Percentiles rank a stretch among this genome's conserved stretches.
phyloP scores from a whole-genome alignment of 164 flowering plant species.

The Macadamia integrifolia region DNA sequence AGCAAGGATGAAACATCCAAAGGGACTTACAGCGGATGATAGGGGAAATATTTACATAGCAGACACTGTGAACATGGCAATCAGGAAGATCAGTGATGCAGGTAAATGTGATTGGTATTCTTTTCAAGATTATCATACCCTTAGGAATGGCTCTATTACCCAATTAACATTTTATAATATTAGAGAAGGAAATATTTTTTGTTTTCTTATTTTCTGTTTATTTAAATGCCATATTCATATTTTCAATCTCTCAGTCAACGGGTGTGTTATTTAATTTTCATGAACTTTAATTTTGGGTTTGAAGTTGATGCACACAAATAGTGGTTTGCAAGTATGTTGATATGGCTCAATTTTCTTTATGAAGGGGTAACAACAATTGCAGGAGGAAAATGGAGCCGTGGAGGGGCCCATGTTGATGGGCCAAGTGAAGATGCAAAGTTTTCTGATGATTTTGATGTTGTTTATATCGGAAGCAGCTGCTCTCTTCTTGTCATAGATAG shows the following conservation, averaged over 20 bases:
- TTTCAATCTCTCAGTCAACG: not conserved
- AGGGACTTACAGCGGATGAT: slow-evolving; percentile 80
- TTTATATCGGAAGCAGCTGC: slow-evolving; percentile 91
- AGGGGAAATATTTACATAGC: slow-evolving; percentile 85
- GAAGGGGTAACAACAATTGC: slow-evolving; percentile 95
- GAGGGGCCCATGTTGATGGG: slow-evolving; percentile 84
- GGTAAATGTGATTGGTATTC: slow-evolving; percentile 32
- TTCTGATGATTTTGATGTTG: slow-evolving; percentile 89
- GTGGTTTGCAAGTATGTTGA: not conserved
- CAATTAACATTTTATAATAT: not conserved
- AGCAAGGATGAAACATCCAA: slow-evolving; percentile 85
- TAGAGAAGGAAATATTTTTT: not conserved
- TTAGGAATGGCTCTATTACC: not conserved
- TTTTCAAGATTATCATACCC: not conserved
- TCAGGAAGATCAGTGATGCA: slow-evolving; percentile 87
- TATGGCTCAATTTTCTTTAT: not conserved
- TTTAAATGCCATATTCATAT: not conserved
- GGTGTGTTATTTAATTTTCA: no score
- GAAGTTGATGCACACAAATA: not conserved
- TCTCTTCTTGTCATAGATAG: slow-evolving; percentile 89
- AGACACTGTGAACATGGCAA: slow-evolving; percentile 83
- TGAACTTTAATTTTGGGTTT: not conserved
- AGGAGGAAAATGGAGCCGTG: slow-evolving; percentile 75
- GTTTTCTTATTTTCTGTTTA: not conserved
- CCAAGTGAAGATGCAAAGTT: slow-evolving; percentile 95